Evolutionary conservation across 257 asterid species (phyloP).

Genomic region (Oldenlandia corymbosa): DNA sequence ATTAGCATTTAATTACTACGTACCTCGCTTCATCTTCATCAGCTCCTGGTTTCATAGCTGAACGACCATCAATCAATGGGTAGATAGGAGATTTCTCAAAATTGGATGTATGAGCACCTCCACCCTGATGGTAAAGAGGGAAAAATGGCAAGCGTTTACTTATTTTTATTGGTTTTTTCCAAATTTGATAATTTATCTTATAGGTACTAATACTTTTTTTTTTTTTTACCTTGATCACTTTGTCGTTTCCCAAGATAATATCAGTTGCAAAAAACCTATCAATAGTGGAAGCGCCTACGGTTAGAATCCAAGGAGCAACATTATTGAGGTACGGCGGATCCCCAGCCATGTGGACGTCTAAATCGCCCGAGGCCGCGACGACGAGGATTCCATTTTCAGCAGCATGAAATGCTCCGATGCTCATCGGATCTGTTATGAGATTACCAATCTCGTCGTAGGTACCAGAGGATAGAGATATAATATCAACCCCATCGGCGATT

Average conservation of each 20-base stretch:
- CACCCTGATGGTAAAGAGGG: constrained; percentile 44
- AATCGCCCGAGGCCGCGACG: constrained; percentile 64
- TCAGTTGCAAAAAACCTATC: constrained; percentile 61
- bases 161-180: too few species aligned
- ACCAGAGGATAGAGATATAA: constrained; percentile 61
- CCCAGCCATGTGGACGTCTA: constrained; percentile 51
- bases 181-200: too few species aligned
- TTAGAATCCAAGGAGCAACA: constrained; percentile 76
- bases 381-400: constrained; percentile 55
- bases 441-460: constrained; percentile 14
- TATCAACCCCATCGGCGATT: constrained; percentile 55
- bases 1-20: too few species aligned
- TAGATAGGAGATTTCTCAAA: constrained; percentile 43
- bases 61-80: constrained; percentile 50
- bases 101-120: constrained; percentile 52
- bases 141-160: too few species aligned
- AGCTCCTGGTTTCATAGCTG: constrained; percentile 28
- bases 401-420: constrained; percentile 72
- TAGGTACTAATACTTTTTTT: too few species aligned
- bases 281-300: constrained; percentile 73
- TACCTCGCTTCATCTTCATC: constrained; percentile 41
- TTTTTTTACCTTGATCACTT: constrained; percentile 56
- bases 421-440: constrained; percentile 42
- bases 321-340: constrained; percentile 30
- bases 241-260: constrained; percentile 46